Evolutionary conservation across 202 grass and related monocot genomes (phyloP), one percentile per base, ranked within the genome.

Genomic region (Brachypodium distachyon): DNA sequence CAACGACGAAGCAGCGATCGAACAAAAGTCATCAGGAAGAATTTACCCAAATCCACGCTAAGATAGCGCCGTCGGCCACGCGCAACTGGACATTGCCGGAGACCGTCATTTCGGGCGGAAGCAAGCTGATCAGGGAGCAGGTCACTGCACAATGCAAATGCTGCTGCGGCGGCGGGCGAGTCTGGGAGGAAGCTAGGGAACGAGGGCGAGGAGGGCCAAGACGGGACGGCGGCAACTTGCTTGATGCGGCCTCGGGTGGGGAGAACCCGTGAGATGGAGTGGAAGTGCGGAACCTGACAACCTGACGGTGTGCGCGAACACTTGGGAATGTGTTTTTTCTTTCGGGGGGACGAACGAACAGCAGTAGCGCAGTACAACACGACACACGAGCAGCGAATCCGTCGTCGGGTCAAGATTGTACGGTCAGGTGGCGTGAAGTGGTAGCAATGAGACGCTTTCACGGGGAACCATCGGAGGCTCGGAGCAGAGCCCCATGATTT

Each of bases 11-110:
- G 3, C 19, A 18, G 33, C 26, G 42, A 36, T 34, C 25, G 26
- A 41, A 3, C 19, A 4, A 43, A 56, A n/a, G 5, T 3, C 36
- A 28, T 23, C 39, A 9, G n/a, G 52, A 31, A 13, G 21, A 47
- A n/a, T n/a, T 28, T 72, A 78, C 82, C 75, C 82, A 16, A 84
- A 79, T 38, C 75, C 67, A 10, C 23, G 46, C 46, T 55, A 55
- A n/a, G 81, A 1, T 27, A 39, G 61, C 4, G 61, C 19, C 51
- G 72, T 4, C 41, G 72, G 60, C 62, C 29, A 62, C 64, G 54
- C 54, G 54, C 41, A 63, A 11, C 64, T 21, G 44, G 63, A 53
- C 51, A 51, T 31, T 52, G 37, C 5, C 1, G 12, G 46, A 40
- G 47, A 2, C 4, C 37, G 64, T 14, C 27, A 22, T 36, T n/a